phyloP scores from a whole-genome alignment of 1,284 basidiomycete species.

The Irpex rosettiformis region DNA sequence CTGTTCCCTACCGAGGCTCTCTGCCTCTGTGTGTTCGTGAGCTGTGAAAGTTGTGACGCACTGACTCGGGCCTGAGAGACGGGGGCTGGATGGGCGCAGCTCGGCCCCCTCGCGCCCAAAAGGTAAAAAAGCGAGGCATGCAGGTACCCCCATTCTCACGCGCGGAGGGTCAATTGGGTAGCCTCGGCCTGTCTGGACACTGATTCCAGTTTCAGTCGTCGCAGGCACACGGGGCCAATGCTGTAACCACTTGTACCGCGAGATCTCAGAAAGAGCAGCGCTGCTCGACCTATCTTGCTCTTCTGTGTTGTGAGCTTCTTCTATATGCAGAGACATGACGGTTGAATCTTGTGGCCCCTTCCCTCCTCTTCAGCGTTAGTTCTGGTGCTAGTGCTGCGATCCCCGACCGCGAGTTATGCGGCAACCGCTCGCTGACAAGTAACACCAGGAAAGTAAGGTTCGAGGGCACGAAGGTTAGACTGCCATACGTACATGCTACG shows the following conservation, averaged over 20 bases:
- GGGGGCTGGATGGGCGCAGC: neutral
- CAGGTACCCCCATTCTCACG: neutral
- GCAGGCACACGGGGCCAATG: neutral
- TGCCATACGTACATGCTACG: neutral
- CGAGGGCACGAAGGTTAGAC: neutral
- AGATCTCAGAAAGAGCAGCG: neutral
- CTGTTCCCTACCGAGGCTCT: neutral
- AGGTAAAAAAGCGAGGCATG: neutral
- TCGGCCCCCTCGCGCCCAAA: neutral
- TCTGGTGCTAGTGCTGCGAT: too few species aligned
- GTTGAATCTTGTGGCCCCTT: too few species aligned
- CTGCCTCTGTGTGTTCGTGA: neutral
- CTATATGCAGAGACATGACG: too few species aligned
- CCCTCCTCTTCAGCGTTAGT: too few species aligned
- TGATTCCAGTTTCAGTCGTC: neutral
- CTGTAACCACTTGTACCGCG: neutral
- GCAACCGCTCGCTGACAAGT: neutral
- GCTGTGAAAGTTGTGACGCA: neutral
- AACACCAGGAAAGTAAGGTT: neutral
- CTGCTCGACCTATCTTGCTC: neutral
- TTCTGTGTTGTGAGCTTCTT: neutral
- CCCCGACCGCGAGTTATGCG: neutral
- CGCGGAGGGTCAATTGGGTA: neutral
- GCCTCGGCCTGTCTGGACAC: constrained; percentile 3
- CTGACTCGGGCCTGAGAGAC: neutral